phyloP scores from a whole-genome alignment of 495 filamentous ascomycete genomes.

The Lophiotrema nucula region DNA sequence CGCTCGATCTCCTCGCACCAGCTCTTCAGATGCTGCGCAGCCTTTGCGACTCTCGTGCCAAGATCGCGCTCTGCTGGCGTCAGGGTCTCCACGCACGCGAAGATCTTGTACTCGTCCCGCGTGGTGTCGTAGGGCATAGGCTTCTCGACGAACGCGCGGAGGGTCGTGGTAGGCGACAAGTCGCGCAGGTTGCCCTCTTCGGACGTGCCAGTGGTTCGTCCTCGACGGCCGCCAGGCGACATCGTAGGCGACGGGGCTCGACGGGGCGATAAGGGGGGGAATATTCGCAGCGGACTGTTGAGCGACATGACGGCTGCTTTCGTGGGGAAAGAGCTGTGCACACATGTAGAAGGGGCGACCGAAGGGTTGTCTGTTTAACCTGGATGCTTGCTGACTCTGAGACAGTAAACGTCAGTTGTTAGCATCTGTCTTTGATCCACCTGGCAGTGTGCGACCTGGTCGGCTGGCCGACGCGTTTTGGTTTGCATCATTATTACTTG shows the following conservation, averaged over 20 bases:
- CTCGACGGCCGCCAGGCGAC: constrained; percentile 25
- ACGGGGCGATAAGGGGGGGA: constrained; percentile 22
- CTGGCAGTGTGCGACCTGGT: too few species aligned
- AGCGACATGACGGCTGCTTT: constrained; percentile 22
- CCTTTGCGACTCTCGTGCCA: constrained; percentile 70
- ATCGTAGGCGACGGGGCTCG: constrained; percentile 31
- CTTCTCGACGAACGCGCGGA: constrained; percentile 37
- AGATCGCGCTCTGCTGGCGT: constrained; percentile 40
- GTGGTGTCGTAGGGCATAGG: constrained; percentile 25
- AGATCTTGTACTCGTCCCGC: constrained; percentile 32
- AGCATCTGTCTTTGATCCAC: too few species aligned
- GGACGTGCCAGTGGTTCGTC: constrained; percentile 9
- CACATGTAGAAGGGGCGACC: constrained; percentile 9
- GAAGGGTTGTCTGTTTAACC: neutral
- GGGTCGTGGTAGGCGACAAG: constrained; percentile 39
- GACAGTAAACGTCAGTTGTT: constrained; percentile 26
- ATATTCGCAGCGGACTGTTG: constrained; percentile 23
- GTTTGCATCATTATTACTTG: too few species aligned
- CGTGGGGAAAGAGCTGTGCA: neutral
- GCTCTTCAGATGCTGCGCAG: constrained; percentile 67
- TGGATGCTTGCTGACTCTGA: neutral
- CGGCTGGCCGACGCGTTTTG: too few species aligned
- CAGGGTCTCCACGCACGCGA: constrained; percentile 34
- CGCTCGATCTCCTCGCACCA: constrained; percentile 75
- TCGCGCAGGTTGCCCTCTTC: constrained; percentile 35